A percentile compares a stretch with the other conserved stretches of the same genome.
Conservation (phyloP, 148 eudicot genomes). For the Cornus kousa region DNA sequence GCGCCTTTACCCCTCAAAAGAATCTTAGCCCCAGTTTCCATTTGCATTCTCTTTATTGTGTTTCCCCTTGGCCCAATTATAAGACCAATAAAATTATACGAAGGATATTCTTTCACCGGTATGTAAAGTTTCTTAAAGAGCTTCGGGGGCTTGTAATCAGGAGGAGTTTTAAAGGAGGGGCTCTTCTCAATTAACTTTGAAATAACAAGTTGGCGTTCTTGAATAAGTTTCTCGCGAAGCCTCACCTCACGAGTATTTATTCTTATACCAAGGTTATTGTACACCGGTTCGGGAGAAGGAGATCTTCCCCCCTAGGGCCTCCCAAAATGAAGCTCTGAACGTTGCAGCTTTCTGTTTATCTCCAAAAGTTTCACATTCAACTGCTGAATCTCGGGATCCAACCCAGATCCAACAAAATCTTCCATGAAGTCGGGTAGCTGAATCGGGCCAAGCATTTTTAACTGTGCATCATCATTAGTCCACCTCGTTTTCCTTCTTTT, state of each 20-base stretch:
- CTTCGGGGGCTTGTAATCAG: conserved; percentile 17
- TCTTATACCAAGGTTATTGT: conserved; percentile 24
- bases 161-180: conserved; percentile 20
- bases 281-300: conserved; percentile 27
- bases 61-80: conserved; percentile 48
- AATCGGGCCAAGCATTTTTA: conserved; percentile 12
- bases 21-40: conserved; percentile 39
- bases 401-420: conserved; percentile 7
- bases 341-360: conserved; percentile 23
- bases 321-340: conserved; percentile 16
- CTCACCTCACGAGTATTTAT: conserved; percentile 15
- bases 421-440: conserved; percentile 10
- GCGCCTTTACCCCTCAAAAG: conserved; percentile 32
- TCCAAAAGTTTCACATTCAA: conserved; percentile 21
- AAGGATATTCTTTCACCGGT: conserved; percentile 36
- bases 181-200: conserved; percentile 19
- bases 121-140: conserved; percentile 29
- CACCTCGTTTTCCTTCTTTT: conserved; percentile 32
- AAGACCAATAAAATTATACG: conserved; percentile 36
- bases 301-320: conserved; percentile 26
- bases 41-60: conserved; percentile 44
- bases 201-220: conserved; percentile 22
- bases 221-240: conserved; percentile 10
- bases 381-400: conserved; percentile 18
- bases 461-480: conserved; percentile 10